These are phyloP conservation scores for Talinum fruticosum DNA, from an alignment of 148 eudicot genomes.

Conservation along the genomic window DNA sequence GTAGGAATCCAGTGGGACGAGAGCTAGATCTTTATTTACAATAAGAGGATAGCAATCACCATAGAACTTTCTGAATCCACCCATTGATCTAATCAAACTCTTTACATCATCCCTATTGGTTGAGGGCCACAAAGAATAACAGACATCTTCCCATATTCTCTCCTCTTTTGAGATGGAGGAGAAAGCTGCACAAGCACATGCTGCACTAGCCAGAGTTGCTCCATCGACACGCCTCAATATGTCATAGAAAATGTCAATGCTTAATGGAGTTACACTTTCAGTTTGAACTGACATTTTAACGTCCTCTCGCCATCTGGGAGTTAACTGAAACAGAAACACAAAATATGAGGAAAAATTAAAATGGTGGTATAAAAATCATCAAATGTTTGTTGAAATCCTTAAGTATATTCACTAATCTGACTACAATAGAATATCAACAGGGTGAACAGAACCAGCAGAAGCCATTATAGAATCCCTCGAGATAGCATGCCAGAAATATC, in stretches of 20 bases:
- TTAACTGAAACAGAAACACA: no score
- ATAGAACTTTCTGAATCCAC: conserved; percentile 85
- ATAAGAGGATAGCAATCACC: conserved; percentile 88
- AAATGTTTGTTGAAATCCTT: no score
- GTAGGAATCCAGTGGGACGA: conserved; percentile 43
- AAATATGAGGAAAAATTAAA: no score
- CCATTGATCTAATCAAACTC: conserved; percentile 53
- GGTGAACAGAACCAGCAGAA: no score
- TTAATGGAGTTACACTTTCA: conserved; percentile 50
- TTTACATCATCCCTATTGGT: conserved; percentile 70
- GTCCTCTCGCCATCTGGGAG: no score
- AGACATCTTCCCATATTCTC: conserved; percentile 77
- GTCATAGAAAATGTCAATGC: conserved; percentile 75
- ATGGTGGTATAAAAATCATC: no score
- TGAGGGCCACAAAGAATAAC: conserved; percentile 90
- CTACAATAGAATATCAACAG: no score
- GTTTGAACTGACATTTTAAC: conserved; percentile 41
- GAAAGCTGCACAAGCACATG: conserved; percentile 78
- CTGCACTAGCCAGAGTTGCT: conserved; percentile 71
- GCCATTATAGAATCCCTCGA: no score
- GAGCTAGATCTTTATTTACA: conserved; percentile 59
- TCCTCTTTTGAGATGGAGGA: conserved; percentile 81
- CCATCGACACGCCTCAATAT: conserved; percentile 85
- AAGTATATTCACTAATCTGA: no score
- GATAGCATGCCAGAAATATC: no score